phyloP scores from a whole-genome alignment of 257 asterid genomes.

The Solanum acaule region DNA sequence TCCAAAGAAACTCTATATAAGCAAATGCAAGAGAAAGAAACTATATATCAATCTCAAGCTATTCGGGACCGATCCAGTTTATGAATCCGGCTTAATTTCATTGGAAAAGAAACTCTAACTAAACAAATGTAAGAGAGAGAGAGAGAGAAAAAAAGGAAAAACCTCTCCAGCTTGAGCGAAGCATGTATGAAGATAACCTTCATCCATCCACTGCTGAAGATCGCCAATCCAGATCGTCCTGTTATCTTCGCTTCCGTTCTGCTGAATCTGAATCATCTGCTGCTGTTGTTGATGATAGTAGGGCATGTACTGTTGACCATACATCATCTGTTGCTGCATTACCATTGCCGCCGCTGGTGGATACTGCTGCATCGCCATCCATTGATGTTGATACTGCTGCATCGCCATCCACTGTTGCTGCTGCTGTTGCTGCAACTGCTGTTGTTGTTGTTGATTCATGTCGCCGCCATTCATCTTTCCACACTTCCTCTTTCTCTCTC shows the following conservation, averaged over 20 bases:
- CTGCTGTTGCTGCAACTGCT: slow-evolving; percentile 26
- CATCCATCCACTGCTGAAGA: slow-evolving; percentile 99
- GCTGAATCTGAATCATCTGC: slow-evolving; percentile 22
- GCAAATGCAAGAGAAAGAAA: background rate
- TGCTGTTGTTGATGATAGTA: slow-evolving; percentile 46
- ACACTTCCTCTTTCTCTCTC: background rate
- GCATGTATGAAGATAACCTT: slow-evolving; percentile 66
- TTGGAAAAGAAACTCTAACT: background rate
- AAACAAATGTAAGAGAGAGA: background rate
- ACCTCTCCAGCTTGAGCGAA: slow-evolving; percentile 80
- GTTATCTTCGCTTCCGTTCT: slow-evolving; percentile 66
- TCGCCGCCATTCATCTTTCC: slow-evolving; percentile 2
- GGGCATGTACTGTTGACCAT: slow-evolving; percentile 68
- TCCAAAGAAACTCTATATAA: background rate
- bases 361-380: slow-evolving; percentile 86
- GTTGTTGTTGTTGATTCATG: background rate
- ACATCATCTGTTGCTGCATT: slow-evolving; percentile 81
- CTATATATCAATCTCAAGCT: background rate
- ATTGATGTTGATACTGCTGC: slow-evolving; percentile 88
- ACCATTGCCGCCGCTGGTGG: slow-evolving; percentile 50
- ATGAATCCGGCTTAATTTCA: background rate
- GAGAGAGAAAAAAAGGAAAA: background rate
- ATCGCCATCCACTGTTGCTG: slow-evolving; percentile 84
- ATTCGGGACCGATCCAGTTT: background rate
- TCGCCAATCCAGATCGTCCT: slow-evolving; percentile 98